Evolutionary conservation across 768 basidiomycete species (phyloP), one percentile per base, ranked within the genome.

Genomic region (Termitomyces eurrhizus): DNA sequence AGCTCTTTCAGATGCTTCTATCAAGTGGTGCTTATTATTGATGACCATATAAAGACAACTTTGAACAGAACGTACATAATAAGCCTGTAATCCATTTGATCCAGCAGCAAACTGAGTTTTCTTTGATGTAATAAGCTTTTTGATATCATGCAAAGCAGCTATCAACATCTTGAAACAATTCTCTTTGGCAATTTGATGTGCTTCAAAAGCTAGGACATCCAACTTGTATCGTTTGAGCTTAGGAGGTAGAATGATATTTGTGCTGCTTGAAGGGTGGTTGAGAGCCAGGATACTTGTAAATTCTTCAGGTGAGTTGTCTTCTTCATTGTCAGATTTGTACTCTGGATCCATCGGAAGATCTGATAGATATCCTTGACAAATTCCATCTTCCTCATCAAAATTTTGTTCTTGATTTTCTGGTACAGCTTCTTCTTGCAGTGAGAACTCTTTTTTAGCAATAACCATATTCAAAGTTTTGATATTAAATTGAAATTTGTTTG

Each of bases 11-110:
- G 69, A 72, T 51, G 68, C 67, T 0, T 70, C 67, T 11, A 68
- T 68, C 26, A 41, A 26, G 5, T 14, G 37, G 18, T 58, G 48
- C 3, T 56, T 39, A 44, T 68, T 67, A 13, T 66, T 64, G 36
- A 71, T 55, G n/a, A 73, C 57, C 52, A 69, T 63, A 36, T 49
- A 29, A 21, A 70, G 64, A 49, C 52, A 63, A 46, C 66, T 66
- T 48, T 68, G 56, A 48, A 74, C 70, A 36, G 65, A 50, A 26
- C 62, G 55, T 41, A 68, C 65, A 7, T 36, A n/a, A n/a, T n/a
- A n/a, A n/a, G n/a, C n/a, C n/a, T n/a, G n/a, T n/a, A n/a, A n/a
- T n/a, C n/a, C n/a, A n/a, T n/a, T n/a, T n/a, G n/a, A n/a, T n/a
- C n/a, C n/a, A n/a, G n/a, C n/a, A n/a, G n/a, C n/a, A n/a, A n/a